phyloP scores from a whole-genome alignment of 2,329 filamentous ascomycete genomes.

The Pseudogymnoascus sp. region DNA sequence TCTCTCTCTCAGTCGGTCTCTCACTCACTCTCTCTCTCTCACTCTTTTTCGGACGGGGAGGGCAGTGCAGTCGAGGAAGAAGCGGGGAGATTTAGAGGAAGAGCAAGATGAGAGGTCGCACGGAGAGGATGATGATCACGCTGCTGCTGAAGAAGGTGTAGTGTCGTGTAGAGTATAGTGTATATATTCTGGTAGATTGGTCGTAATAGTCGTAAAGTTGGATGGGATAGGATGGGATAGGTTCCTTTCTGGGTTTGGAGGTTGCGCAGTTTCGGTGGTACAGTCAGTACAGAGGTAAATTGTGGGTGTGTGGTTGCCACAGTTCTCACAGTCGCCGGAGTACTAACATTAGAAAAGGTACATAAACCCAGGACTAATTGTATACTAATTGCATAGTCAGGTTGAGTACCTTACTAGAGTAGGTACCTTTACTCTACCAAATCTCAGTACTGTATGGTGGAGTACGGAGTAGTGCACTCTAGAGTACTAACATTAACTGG shows the following conservation, averaged over 20 bases:
- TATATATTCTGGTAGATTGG: background rate
- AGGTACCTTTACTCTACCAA: background rate
- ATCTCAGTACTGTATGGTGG: background rate
- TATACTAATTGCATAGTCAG: background rate
- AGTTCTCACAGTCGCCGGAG: background rate
- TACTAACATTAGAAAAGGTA: background rate
- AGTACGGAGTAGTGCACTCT: background rate
- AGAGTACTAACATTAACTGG: slow-evolving; percentile 7
- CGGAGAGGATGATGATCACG: background rate
- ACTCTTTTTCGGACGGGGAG: background rate
- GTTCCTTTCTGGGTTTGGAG: background rate
- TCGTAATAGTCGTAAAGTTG: slow-evolving; percentile 5
- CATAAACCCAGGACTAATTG: background rate
- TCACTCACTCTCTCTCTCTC: background rate
- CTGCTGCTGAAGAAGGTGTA: background rate
- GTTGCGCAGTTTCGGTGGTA: background rate
- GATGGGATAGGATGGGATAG: background rate
- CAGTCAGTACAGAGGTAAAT: background rate
- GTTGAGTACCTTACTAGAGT: background rate
- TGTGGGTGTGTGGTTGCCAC: background rate
- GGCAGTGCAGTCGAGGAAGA: background rate
- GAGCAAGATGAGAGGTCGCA: background rate
- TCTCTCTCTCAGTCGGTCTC: background rate
- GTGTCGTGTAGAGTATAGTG: slow-evolving; percentile 5
- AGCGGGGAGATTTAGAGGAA: background rate